Conservation (phyloP, 139 green algal species). For the Micractinium conductrix region DNA sequence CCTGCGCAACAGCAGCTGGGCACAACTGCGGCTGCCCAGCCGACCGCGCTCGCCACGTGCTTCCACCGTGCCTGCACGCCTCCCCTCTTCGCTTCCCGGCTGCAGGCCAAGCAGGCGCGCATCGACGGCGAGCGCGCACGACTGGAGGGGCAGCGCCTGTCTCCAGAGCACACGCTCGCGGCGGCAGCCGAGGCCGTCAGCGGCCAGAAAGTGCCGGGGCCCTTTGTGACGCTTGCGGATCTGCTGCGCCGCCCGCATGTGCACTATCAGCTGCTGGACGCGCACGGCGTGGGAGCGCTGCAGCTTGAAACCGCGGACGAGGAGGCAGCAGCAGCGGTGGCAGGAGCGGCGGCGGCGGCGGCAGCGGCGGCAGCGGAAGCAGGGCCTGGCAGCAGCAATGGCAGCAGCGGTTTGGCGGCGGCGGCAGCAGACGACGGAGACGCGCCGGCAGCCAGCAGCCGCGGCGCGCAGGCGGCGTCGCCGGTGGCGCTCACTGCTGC, state of each 20-base stretch:
- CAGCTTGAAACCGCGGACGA: background rate
- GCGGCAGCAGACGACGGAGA: background rate
- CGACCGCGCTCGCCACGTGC: too few relatives aligned
- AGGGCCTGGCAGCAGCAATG: background rate
- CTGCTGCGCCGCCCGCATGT: conserved; percentile 91
- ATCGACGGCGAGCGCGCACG: conserved; percentile 79
- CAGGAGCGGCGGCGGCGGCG: background rate
- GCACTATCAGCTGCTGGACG: conserved; percentile 82
- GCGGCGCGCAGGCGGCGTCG: background rate
- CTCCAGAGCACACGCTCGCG: conserved; percentile 47
- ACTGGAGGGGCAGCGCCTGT: conserved; percentile 65
- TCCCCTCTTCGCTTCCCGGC: background rate
- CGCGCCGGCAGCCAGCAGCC: background rate
- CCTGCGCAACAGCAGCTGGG: too few relatives aligned
- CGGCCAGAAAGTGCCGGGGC: conserved; percentile 62
- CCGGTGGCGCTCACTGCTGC: conserved; percentile 26
- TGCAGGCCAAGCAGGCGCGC: conserved; percentile 49
- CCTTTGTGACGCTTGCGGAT: conserved; percentile 80
- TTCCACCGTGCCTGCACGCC: too few relatives aligned
- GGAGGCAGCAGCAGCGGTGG: background rate
- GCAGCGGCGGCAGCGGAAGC: background rate
- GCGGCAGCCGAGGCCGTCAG: conserved; percentile 55
- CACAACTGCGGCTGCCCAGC: too few relatives aligned
- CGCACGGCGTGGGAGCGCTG: conserved; percentile 50
- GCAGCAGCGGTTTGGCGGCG: background rate